These are phyloP conservation scores for Termitomyces sp. DNA, from an alignment of 768 basidiomycete genomes.

Conservation along the genomic window DNA sequence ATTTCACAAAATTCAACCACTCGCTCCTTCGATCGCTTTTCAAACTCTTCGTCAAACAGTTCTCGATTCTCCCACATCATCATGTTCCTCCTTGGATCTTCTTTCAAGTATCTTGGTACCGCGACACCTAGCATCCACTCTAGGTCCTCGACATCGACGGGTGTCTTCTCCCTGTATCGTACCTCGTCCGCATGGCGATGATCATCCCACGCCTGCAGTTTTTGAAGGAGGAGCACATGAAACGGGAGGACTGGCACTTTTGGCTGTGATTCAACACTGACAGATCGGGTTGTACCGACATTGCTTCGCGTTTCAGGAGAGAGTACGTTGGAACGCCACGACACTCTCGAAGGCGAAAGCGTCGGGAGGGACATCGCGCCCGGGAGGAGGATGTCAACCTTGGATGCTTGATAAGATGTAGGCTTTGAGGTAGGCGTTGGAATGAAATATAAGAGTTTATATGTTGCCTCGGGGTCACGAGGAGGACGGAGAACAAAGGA, in stretches of 20 bases:
- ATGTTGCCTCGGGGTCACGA: slow-evolving; percentile 10
- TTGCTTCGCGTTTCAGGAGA: background rate
- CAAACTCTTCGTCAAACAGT: slow-evolving; percentile 12
- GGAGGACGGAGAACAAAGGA: slow-evolving; percentile 5
- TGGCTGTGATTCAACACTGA: background rate
- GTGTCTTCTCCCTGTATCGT: slow-evolving; percentile 10
- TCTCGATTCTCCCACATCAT: slow-evolving; percentile 1
- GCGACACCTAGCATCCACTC: slow-evolving; percentile 2
- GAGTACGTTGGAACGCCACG: background rate
- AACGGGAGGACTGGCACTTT: slow-evolving; percentile 13
- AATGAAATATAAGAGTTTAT: slow-evolving; percentile 12
- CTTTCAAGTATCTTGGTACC: background rate
- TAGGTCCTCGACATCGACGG: slow-evolving; percentile 12
- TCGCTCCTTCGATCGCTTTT: slow-evolving; percentile 5
- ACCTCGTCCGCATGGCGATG: slow-evolving; percentile 9
- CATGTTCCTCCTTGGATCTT: background rate
- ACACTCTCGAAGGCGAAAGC: background rate
- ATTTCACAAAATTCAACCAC: slow-evolving; percentile 9
- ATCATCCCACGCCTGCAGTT: slow-evolving; percentile 16
- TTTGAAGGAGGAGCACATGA: slow-evolving; percentile 11
- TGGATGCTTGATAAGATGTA: slow-evolving; percentile 1
- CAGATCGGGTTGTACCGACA: background rate
- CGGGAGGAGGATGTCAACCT: slow-evolving; percentile 14
- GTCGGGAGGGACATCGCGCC: slow-evolving; percentile 15
- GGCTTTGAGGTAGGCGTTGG: slow-evolving; percentile 9